phyloP scores from a whole-genome alignment of 1,284 basidiomycete species.

The Boletus semigastroideus region DNA sequence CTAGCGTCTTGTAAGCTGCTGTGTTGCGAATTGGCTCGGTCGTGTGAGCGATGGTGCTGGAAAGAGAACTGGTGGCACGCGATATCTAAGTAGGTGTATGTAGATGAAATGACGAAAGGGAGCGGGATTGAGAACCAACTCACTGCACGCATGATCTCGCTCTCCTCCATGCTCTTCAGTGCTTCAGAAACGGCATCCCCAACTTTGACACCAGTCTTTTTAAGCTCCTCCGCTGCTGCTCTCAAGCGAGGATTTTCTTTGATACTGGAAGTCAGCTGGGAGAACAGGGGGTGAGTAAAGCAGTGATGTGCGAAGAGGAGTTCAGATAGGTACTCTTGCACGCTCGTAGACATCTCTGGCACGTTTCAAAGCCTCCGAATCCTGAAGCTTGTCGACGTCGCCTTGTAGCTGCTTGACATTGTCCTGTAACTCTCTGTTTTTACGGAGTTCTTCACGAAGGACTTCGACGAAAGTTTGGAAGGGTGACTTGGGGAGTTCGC shows the following conservation, averaged over 20 bases:
- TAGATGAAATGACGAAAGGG: background rate
- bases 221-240: conserved; percentile 89
- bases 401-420: conserved; percentile 97
- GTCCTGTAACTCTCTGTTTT: conserved; percentile 93
- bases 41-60: conserved; percentile 75
- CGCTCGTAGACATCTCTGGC: conserved; percentile 91
- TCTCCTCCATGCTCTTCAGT: conserved; percentile 90
- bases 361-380: conserved; percentile 94
- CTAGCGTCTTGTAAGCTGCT: conserved; percentile 89
- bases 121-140: conserved; percentile 26
- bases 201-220: conserved; percentile 87
- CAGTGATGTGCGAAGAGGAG: conserved; percentile 1
- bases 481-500: conserved; percentile 84
- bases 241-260: conserved; percentile 94
- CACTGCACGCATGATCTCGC: conserved; percentile 85
- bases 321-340: conserved; percentile 68
- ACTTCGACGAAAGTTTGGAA: conserved; percentile 97
- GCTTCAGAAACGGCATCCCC: conserved; percentile 93
- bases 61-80: conserved; percentile 76
- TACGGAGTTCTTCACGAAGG: conserved; percentile 87
- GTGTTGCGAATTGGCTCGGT: conserved; percentile 96
- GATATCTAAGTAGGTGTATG: conserved; percentile 55
- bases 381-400: conserved; percentile 95
- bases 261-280: conserved; percentile 86
- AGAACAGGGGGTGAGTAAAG: conserved; percentile 6